Percentiles rank a stretch among this genome's conserved stretches.
phyloP scores from a whole-genome alignment of 1,139 yeast genomes.

The Pichia sp. region DNA sequence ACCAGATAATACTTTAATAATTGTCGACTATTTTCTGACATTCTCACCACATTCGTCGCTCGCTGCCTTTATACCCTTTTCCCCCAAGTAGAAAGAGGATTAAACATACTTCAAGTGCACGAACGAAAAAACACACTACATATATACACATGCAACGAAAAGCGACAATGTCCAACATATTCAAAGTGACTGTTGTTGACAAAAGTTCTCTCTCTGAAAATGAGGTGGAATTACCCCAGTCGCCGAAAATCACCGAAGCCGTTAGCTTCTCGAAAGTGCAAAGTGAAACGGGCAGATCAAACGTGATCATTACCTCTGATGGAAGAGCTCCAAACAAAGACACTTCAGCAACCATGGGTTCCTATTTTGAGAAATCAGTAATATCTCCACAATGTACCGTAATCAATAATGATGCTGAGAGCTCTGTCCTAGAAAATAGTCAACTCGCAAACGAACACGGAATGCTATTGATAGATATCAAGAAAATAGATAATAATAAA shows the following conservation, averaged over 20 bases:
- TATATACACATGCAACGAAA: no score
- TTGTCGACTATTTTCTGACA: neutral
- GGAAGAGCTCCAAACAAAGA: neutral
- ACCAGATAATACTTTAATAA: neutral
- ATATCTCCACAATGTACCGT: conserved; percentile 2
- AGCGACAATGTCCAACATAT: neutral
- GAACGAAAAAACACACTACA: no score
- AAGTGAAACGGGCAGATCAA: neutral
- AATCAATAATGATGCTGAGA: neutral
- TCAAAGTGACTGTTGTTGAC: neutral
- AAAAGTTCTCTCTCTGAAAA: neutral
- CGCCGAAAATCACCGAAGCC: neutral
- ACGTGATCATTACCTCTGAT: neutral
- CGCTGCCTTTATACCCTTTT: no score
- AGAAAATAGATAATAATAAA: neutral
- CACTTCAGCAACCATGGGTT: neutral
- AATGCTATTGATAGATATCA: conserved; percentile 4
- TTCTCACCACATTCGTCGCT: no score
- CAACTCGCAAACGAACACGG: conserved; percentile 2
- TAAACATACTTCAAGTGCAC: no score
- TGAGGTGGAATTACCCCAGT: no score
- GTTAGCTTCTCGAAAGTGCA: neutral
- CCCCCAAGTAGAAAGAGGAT: no score
- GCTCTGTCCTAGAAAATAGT: neutral
- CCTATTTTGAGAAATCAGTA: neutral